phyloP scores from a whole-genome alignment of 2,329 filamentous ascomycete genomes.

The Sphaerulina vaccinii region DNA sequence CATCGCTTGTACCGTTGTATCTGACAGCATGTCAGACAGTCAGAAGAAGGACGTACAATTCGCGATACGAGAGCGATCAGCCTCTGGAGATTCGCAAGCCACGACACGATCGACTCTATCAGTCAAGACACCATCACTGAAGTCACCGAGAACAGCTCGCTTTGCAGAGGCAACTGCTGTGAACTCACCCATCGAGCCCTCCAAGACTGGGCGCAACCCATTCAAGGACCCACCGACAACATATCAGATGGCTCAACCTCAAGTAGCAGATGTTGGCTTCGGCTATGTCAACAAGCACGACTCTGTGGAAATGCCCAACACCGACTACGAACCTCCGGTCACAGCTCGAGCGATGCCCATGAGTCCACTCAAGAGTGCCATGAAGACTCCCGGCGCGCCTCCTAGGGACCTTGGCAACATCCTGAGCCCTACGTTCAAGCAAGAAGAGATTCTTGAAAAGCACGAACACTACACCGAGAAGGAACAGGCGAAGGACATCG shows the following conservation, averaged over 20 bases:
- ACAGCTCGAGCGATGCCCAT: constrained; percentile 61
- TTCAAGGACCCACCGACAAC: constrained; percentile 60
- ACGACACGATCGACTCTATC: constrained; percentile 28
- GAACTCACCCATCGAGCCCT: constrained; percentile 69
- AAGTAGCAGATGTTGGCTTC: constrained; percentile 86
- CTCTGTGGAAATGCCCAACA: constrained; percentile 58
- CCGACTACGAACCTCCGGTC: constrained; percentile 42
- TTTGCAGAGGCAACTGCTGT: constrained; percentile 80
- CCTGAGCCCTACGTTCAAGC: constrained; percentile 84
- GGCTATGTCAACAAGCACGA: constrained; percentile 71
- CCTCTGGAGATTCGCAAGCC: constrained; percentile 32
- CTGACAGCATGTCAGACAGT: constrained; percentile 48
- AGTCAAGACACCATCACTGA: constrained; percentile 31
- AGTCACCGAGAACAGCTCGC: constrained; percentile 67
- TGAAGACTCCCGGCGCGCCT: constrained; percentile 82
- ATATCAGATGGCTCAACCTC: constrained; percentile 60
- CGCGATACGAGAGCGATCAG: constrained; percentile 40
- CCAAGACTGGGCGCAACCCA: constrained; percentile 49
- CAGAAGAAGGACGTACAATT: constrained; percentile 46
- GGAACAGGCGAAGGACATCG: constrained; percentile 82
- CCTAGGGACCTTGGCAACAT: constrained; percentile 69
- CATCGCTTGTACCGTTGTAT: constrained; percentile 11
- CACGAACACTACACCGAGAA: constrained; percentile 77
- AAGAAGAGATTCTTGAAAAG: constrained; percentile 85
- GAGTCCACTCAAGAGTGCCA: constrained; percentile 82